Conservation (phyloP, 306 rosid species). For the Echinosophora koreensis region DNA sequence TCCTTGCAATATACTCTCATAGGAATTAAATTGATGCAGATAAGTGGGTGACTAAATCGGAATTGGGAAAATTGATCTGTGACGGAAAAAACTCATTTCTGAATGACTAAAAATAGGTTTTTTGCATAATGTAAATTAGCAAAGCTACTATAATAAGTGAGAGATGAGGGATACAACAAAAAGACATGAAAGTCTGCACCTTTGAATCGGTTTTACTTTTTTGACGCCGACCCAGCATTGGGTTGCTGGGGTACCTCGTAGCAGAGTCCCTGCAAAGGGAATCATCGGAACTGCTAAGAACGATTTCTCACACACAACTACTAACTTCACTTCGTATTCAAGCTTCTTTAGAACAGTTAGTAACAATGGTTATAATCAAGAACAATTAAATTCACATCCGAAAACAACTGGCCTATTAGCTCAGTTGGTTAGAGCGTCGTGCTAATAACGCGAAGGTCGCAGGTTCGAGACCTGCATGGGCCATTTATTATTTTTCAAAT, state of each 20-base stretch:
- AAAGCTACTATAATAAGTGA: background rate
- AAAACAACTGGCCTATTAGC: constrained; percentile 40
- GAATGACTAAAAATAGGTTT: background rate
- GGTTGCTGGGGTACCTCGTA: constrained; percentile 60
- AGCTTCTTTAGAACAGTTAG: background rate
- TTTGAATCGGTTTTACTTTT: constrained; percentile 52
- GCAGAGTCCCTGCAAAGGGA: constrained; percentile 64
- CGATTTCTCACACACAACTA: background rate
- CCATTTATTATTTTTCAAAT: background rate
- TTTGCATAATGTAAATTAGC: background rate
- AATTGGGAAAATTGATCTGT: background rate
- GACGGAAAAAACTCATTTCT: background rate
- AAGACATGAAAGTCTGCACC: constrained; percentile 48
- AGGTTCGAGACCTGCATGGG: constrained; percentile 58
- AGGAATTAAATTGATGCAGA: background rate
- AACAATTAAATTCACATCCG: accelerated
- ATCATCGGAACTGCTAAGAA: constrained; percentile 36
- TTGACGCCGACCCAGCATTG: constrained; percentile 77
- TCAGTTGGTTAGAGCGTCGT: constrained; percentile 58
- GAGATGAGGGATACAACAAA: background rate
- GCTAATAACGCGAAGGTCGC: constrained; percentile 58
- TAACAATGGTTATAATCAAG: too few relatives aligned
- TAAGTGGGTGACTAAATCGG: background rate
- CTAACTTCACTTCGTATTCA: background rate
- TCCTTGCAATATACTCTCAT: background rate